Base-by-base conservation (phyloP, 2,329 filamentous ascomycete species). In the Ophiostoma novo-ulmi region DNA sequence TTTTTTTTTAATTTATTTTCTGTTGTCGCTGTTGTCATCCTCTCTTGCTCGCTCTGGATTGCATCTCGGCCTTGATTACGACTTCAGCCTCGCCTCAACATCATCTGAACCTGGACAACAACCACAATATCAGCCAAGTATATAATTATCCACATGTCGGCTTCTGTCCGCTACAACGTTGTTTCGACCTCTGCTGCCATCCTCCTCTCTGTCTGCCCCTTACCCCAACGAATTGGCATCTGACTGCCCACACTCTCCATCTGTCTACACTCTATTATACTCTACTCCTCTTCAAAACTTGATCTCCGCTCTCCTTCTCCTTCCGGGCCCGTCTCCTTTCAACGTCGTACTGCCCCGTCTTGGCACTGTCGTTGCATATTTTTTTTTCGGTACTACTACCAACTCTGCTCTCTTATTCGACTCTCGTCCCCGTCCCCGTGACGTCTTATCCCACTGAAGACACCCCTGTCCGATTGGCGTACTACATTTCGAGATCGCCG, bases 401-500 rank as follows among this genome's bases (percentile, higher is more conserved):
- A 58, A 22, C 22, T 26, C 52, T 58, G n/a, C n/a, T 3, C n/a
- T 58, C 52, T 58, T 58, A 58, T 31, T 26, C 52, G n/a, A 58
- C 52, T 58, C 22, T 58, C 52, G 52, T 14, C 52, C 52, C 26
- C 52, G 52, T 58, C 52, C 52, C 26, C 52, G 52, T 58, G 52
- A 58, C 52, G 11, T 7, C 22, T 26, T 58, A 58, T 58, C 22
- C 52, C 52, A 58, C 52, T 58, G 8, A 17, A 26, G 4, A 64
- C 31, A 64, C 61, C 61, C 69, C 48, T 52, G 69, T 65, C 38
- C 31, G 39, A 63, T 68, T 68, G 55, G 66, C 67, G 22, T 55
- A 65, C 26, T 66, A 65, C 65, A 70, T 70, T 55, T 68, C 39
- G 66, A 68, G 70, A 68, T 68, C 64, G 65, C 17, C 65, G 65